phyloP scores from a whole-genome alignment of 257 asterid species.

The Forsythia suspensa region DNA sequence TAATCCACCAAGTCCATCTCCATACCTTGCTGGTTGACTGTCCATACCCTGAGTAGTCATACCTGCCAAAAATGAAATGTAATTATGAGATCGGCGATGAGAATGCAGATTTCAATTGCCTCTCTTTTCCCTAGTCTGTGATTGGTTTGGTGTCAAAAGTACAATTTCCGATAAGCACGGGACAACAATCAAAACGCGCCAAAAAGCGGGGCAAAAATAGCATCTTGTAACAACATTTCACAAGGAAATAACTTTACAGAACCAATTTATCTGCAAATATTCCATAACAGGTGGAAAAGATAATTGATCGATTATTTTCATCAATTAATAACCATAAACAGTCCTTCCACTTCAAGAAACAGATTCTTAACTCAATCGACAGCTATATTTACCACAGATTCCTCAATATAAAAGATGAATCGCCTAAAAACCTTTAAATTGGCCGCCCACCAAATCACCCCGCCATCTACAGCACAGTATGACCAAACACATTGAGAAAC shows the following conservation, averaged over 20 bases:
- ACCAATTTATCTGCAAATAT: background rate
- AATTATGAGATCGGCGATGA: conserved; percentile 8
- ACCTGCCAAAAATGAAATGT: conserved; percentile 46
- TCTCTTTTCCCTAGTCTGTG: background rate
- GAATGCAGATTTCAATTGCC: conserved; percentile 19
- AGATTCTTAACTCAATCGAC: conserved; percentile 9
- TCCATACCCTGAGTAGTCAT: conserved; percentile 96
- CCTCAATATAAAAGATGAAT: conserved; percentile 6
- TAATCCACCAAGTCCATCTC: conserved; percentile 19
- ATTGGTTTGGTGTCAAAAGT: background rate
- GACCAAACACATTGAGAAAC: too few species aligned
- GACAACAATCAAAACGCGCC: background rate
- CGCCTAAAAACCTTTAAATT: background rate
- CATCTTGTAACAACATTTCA: background rate
- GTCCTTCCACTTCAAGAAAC: conserved; percentile 14
- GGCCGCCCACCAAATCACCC: conserved; percentile 11
- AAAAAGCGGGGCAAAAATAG: conserved; percentile 3
- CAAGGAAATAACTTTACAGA: background rate
- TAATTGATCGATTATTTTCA: conserved; percentile 11
- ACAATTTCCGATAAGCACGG: background rate
- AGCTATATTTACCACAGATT: conserved; percentile 19
- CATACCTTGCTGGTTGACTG: conserved; percentile 93
- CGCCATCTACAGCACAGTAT: conserved; percentile 11
- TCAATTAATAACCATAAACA: conserved; percentile 8
- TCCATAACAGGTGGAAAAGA: background rate